Percentiles rank a stretch among this genome's conserved stretches.
Conservation (phyloP, 176 grass and related monocot species). For the Aegilops sharonensis region DNA sequence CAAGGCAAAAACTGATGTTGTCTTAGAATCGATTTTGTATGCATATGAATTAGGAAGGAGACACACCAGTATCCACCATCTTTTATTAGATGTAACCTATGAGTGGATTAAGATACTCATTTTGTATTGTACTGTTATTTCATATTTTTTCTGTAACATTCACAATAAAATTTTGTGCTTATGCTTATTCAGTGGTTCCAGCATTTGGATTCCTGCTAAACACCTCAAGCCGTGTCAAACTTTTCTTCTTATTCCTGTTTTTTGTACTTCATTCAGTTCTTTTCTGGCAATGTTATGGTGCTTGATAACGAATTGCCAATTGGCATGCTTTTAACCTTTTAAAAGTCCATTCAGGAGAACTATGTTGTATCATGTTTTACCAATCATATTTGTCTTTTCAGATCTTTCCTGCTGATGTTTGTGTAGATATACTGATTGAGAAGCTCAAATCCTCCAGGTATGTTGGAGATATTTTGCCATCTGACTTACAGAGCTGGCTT, state of each 20-base stretch:
- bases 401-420: slow-evolving; percentile 78
- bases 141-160: neutral
- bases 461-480: slow-evolving; percentile 30
- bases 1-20: neutral
- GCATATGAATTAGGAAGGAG: neutral
- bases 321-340: neutral
- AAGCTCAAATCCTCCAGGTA: slow-evolving; percentile 66
- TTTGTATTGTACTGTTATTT: neutral
- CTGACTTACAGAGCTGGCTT: neutral
- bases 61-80: neutral
- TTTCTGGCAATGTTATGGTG: neutral
- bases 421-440: slow-evolving; percentile 63
- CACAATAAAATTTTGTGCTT: neutral
- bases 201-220: neutral
- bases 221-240: neutral
- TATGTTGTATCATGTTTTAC: slow-evolving; percentile 7
- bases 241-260: neutral
- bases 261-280: neutral
- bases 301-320: slow-evolving; percentile 14
- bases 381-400: slow-evolving; percentile 45
- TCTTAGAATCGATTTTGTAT: neutral
- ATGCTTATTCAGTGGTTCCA: neutral
- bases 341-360: neutral
- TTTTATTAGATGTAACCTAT: neutral
- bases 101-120: neutral